Evolutionary conservation across 768 basidiomycete genomes (phyloP).

Genomic region (Pleurotus cornucopiae): DNA sequence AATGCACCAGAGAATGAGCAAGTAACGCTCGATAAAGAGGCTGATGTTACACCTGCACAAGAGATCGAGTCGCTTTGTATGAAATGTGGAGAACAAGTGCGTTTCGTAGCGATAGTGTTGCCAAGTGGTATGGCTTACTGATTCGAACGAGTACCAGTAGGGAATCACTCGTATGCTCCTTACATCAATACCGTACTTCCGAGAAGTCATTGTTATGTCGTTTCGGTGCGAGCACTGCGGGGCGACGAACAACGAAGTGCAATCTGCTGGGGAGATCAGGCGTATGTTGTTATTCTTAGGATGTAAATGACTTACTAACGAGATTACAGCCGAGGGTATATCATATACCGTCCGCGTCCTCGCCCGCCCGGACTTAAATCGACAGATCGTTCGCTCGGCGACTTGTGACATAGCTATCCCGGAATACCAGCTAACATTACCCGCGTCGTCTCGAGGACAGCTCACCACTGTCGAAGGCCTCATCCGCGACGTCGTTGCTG

Average conservation of each 20-base stretch:
- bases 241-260: constrained; percentile 86
- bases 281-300: constrained; percentile 41
- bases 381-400: constrained; percentile 89
- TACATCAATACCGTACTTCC: constrained; percentile 93
- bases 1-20: constrained; percentile 28
- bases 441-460: constrained; percentile 77
- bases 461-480: constrained; percentile 97
- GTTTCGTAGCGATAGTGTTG: constrained; percentile 13
- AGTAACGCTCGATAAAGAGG: constrained; percentile 24
- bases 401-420: constrained; percentile 80
- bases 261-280: constrained; percentile 82
- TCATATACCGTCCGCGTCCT: constrained; percentile 79
- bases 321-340: constrained; percentile 67
- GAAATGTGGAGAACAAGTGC: constrained; percentile 86
- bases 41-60: constrained; percentile 67
- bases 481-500: constrained; percentile 74
- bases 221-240: constrained; percentile 96
- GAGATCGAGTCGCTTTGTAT: constrained; percentile 93
- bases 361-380: constrained; percentile 73
- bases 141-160: constrained; percentile 38
- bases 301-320: not conserved
- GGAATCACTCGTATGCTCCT: constrained; percentile 85
- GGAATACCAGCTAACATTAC: constrained; percentile 88
- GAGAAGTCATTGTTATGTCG: constrained; percentile 93
- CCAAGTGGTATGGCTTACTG: constrained; percentile 8